phyloP scores from a whole-genome alignment of 495 filamentous ascomycete genomes.

The Aspergillus cristatus region DNA sequence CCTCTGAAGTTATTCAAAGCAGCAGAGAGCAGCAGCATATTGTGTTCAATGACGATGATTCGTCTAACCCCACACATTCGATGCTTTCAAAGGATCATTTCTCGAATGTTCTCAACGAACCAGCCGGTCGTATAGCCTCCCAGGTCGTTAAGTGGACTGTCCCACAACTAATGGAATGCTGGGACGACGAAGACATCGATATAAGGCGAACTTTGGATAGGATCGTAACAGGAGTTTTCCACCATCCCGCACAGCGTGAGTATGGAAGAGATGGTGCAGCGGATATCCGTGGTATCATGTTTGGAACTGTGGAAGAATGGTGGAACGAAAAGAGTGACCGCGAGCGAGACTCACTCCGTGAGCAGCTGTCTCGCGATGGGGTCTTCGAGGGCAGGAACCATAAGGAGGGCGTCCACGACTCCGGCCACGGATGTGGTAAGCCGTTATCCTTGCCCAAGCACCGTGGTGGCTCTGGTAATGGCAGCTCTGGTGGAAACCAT shows the following conservation, averaged over 20 bases:
- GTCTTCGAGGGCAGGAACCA: conserved; percentile 70
- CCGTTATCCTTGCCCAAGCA: conserved; percentile 49
- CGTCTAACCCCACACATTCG: conserved; percentile 79
- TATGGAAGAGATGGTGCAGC: conserved; percentile 61
- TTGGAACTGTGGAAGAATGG: conserved; percentile 67
- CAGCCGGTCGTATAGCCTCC: conserved; percentile 73
- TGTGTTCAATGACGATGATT: conserved; percentile 72
- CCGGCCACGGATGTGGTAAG: conserved; percentile 76
- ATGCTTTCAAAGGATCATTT: conserved; percentile 96
- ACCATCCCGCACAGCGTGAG: conserved; percentile 70
- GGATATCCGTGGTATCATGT: conserved; percentile 71
- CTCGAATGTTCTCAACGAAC: conserved; percentile 77
- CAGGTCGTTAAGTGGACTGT: conserved; percentile 72
- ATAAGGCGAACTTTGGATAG: conserved; percentile 55
- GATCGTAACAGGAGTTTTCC: conserved; percentile 74
- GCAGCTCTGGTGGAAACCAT: conserved; percentile 18
- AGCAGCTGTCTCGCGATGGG: conserved; percentile 65
- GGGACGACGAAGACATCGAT: conserved; percentile 68
- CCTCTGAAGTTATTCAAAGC: conserved; percentile 75
- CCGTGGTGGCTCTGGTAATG: conserved; percentile 17
- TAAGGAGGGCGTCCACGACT: conserved; percentile 73
- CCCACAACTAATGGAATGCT: conserved; percentile 74
- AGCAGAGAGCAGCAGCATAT: conserved; percentile 71
- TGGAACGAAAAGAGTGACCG: conserved; percentile 58
- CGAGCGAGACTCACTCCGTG: conserved; percentile 53